Evolutionary conservation across 306 rosid genomes (phyloP).

Genomic region (Pterocarpus macrocarpus): DNA sequence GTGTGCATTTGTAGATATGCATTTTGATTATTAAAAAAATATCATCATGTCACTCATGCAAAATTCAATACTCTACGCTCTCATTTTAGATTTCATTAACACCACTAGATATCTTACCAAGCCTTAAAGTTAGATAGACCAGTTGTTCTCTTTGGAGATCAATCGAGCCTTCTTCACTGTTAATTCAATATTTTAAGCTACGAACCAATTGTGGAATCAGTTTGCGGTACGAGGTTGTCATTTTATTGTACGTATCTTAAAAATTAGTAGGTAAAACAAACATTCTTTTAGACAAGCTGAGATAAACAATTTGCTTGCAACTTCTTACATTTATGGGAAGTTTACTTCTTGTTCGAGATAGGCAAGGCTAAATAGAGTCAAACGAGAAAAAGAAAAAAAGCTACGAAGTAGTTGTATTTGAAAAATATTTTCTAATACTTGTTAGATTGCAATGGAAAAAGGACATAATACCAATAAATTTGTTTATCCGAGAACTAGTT

Average conservation of each 20-base stretch:
- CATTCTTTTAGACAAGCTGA: background rate
- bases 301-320: background rate
- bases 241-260: background rate
- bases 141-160: too few relatives aligned
- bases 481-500: background rate
- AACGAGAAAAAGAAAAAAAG: background rate
- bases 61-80: background rate
- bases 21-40: background rate
- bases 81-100: background rate
- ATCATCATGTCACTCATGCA: background rate
- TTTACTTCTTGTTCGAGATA: background rate
- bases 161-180: background rate
- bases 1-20: background rate
- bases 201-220: background rate
- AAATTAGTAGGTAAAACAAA: background rate
- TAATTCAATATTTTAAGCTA: background rate
- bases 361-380: background rate
- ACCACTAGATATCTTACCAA: too few relatives aligned
- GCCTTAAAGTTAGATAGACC: background rate
- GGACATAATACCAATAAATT: background rate
- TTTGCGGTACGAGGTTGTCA: conserved; percentile 35
- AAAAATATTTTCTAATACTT: background rate
- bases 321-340: background rate
- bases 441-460: background rate
- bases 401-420: background rate